Base-by-base conservation (phyloP, 2,329 filamentous ascomycete species). In the Aschersonia sp. region DNA sequence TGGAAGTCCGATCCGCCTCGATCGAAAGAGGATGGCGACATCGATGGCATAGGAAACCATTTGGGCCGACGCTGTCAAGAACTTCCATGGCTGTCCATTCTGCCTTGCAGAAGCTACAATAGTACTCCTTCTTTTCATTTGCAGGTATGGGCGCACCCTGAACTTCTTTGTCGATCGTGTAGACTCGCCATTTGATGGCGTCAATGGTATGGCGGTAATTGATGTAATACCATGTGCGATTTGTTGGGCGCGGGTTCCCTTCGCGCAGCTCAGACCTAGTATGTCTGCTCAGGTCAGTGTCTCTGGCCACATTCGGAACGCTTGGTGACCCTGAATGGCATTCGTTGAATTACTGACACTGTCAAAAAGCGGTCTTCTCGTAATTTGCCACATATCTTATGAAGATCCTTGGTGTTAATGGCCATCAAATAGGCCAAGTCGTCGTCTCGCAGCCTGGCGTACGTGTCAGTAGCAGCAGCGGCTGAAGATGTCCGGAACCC, bases 221-320 rank as follows among this genome's bases (percentile, higher is more conserved):
- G 62, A 98, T 90, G 66, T 87, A 98, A 69, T 94, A 98, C 73
- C 95, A 98, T 52, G 90, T 94, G 57, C 87, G 79, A 60, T 84
- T 88, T 55, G 85, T 82, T 5, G 87, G 84, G 46, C 88, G 82
- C 49, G 85, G 83, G 50, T 88, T 85, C 46, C 86, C 87, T 59
- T 89, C 85, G 54, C 83, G 81, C 48, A 85, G 70, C 62, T 95
- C 88, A 45, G 81, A 78, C 51, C 87, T 57, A 14, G 63, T 67
- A 47, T 67, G 81, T 33, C 81, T 80, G 43, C n/a, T 39, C 44
- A n/a, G 30, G 81, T 57, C 76, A 86, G 59, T 50, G 9, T 42
- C 11, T 14, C 9, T 12, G n/a, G 10, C 4, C 10, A 12, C 11
- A 7, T 42, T n/a, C 9, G 14, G 14, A 22, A 22, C 6, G 14